phyloP scores from a whole-genome alignment of 208 protist species.

The Kentomonas sorsogonicus region DNA sequence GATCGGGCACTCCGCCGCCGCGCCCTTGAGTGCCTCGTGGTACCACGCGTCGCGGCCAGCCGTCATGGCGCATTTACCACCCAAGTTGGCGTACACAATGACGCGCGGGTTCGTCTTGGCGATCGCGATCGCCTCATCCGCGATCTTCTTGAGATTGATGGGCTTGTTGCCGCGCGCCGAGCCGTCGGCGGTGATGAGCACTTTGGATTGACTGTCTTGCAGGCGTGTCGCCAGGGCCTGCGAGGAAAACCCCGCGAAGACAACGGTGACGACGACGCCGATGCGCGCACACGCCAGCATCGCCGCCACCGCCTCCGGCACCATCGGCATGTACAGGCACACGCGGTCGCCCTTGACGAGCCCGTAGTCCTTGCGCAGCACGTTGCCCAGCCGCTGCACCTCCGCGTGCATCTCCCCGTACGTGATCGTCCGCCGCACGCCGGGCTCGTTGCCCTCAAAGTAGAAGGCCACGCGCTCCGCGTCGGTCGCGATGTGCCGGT shows the following conservation, averaged over 20 bases:
- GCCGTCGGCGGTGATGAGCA: slow-evolving; percentile 76
- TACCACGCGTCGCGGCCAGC: slow-evolving; percentile 69
- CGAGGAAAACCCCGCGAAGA: slow-evolving; percentile 79
- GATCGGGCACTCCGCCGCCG: slow-evolving; percentile 45
- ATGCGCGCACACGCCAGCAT: slow-evolving; percentile 98
- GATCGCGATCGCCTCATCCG: slow-evolving; percentile 79
- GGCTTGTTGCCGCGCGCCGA: slow-evolving; percentile 76
- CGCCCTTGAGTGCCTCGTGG: slow-evolving; percentile 31
- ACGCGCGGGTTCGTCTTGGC: slow-evolving; percentile 19
- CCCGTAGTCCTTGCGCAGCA: slow-evolving; percentile 77
- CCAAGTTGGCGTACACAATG: slow-evolving; percentile 45
- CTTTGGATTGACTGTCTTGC: slow-evolving; percentile 38
- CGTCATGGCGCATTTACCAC: slow-evolving; percentile 37
- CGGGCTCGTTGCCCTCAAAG: slow-evolving; percentile 79
- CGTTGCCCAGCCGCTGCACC: slow-evolving; percentile 85
- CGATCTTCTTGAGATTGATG: slow-evolving; percentile 83
- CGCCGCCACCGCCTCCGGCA: slow-evolving; percentile 75
- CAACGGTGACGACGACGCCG: slow-evolving; percentile 79
- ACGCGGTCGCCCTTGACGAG: slow-evolving; percentile 92
- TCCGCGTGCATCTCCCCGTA: slow-evolving; percentile 80
- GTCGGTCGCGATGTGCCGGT: slow-evolving; percentile 62
- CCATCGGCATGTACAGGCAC: slow-evolving; percentile 96
- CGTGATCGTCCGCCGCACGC: slow-evolving; percentile 46
- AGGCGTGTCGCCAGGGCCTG: slow-evolving; percentile 51
- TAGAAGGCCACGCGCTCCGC: slow-evolving; percentile 80